Base-by-base conservation (phyloP, 441 rosid species). In the Capsella rubella region DNA sequence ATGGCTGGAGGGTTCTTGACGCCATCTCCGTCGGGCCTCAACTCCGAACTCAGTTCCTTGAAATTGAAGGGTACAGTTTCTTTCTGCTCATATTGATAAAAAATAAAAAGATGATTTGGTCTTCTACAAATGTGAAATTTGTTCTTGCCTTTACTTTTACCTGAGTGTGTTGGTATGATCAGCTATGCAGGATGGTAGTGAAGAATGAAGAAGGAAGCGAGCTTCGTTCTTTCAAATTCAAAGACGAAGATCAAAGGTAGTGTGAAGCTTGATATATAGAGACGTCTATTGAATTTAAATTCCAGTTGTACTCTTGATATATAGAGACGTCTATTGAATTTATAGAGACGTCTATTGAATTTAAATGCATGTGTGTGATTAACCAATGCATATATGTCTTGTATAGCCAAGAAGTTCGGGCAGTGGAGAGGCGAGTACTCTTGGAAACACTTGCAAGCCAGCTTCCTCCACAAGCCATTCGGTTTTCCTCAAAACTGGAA, bases 1-100 rank as follows among this genome's bases (percentile, higher is more conserved):
- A 94, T 52, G 99, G 99, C 15, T 94, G 99, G 97, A 79, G 92
- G 46, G 95, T 94, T 18, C 84, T 91, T 80, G 97, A 91, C 71
- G 91, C 91, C 2, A 84, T 94, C 39, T 95, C 97, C 7, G 89
- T 94, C 18, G 99, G 87, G 10, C 80, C 82, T 64, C 86, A 87
- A 8, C 97, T 94, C 69, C 84, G 97, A 67, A 76, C 72, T 8
- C 95, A 92, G 46, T 94, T 89, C 55, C 81, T 91, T 42, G 97
- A 90, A 72, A 89, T 94, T 67, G 79, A 94, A 88, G 95, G 97
- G 99, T 90, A 78, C 52, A 52, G 73, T 65, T 71, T 45, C 63
- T 28, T 76, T 76, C 39, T 66, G 5, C 58, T 5, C 25, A 7
- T 60, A 5, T 27, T 31, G 37, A 43, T n/a, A 1, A 43, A 1